Conservation (phyloP, 2,329 filamentous ascomycete species). For the Clonostachys sp. region DNA sequence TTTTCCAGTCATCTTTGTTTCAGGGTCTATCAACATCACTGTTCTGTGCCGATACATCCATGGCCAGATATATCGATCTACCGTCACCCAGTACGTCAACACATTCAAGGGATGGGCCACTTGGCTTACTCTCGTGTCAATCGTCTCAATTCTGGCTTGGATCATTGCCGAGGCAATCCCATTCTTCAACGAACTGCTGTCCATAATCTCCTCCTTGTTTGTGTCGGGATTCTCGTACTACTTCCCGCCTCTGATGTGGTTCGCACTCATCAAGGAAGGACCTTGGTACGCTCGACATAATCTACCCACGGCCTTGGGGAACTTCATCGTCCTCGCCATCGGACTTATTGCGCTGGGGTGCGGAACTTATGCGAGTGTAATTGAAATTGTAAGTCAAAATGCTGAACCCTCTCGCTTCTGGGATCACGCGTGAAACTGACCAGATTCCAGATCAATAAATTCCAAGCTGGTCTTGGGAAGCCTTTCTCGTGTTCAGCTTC, state of each 20-base stretch:
- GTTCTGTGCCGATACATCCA: slow-evolving; percentile 41
- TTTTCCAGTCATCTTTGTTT: slow-evolving; percentile 69
- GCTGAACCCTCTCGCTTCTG: no score
- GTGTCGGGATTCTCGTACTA: slow-evolving; percentile 39
- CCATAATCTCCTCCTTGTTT: slow-evolving; percentile 44
- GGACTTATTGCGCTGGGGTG: slow-evolving; percentile 22
- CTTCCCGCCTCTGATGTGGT: slow-evolving; percentile 35
- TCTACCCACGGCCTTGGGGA: slow-evolving; percentile 13
- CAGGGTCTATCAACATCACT: slow-evolving; percentile 63
- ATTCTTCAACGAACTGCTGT: slow-evolving; percentile 66
- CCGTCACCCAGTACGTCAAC: slow-evolving; percentile 39
- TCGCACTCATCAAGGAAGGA: slow-evolving; percentile 28
- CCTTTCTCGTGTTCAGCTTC: no score
- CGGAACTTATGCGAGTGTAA: slow-evolving; percentile 23
- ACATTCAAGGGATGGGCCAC: slow-evolving; percentile 39
- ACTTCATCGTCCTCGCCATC: slow-evolving; percentile 18
- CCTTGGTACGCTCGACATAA: slow-evolving; percentile 20
- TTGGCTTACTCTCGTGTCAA: slow-evolving; percentile 55
- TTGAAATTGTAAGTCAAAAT: slow-evolving; percentile 18
- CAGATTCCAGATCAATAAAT: no score
- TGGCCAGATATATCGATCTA: slow-evolving; percentile 34
- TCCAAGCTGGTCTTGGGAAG: no score
- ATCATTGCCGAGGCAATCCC: slow-evolving; percentile 70
- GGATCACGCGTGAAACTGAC: no score
- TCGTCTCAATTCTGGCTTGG: slow-evolving; percentile 61